Percentiles rank a stretch among this genome's conserved stretches.
phyloP scores from a whole-genome alignment of 2,329 filamentous ascomycete species.

The Arthrobotrys sphaeroides region DNA sequence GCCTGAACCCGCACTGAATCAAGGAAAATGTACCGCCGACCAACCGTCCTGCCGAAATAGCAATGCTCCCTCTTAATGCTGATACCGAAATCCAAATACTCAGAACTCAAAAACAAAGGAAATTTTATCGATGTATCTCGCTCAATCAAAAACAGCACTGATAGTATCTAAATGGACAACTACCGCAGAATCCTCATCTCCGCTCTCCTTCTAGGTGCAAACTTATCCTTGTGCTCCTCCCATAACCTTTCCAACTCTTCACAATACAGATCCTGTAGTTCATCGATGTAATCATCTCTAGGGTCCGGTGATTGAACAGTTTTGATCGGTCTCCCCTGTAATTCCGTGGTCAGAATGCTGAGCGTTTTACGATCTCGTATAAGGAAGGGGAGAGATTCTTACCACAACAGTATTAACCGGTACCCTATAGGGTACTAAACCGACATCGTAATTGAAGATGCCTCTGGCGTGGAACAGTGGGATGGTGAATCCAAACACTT shows the following conservation, averaged over 20 bases:
- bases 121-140: no score
- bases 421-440: constrained; percentile 89
- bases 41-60: not conserved
- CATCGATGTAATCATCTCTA: constrained; percentile 77
- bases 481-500: constrained; percentile 87
- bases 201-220: constrained; percentile 70
- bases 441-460: constrained; percentile 97
- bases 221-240: constrained; percentile 80
- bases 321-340: constrained; percentile 65
- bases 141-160: not conserved
- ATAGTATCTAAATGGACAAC: not conserved
- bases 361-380: not conserved
- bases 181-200: constrained; percentile 75
- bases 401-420: constrained; percentile 80
- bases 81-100: not conserved
- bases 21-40: not conserved
- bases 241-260: constrained; percentile 77
- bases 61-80: not conserved
- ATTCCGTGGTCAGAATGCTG: constrained; percentile 21
- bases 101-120: not conserved
- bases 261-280: constrained; percentile 81
- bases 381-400: constrained; percentile 6
- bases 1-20: not conserved
- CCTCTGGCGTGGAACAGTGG: constrained; percentile 85
- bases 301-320: constrained; percentile 71